Evolutionary conservation across 1,284 basidiomycete genomes (phyloP).

Genomic region (Trametes polyzona): DNA sequence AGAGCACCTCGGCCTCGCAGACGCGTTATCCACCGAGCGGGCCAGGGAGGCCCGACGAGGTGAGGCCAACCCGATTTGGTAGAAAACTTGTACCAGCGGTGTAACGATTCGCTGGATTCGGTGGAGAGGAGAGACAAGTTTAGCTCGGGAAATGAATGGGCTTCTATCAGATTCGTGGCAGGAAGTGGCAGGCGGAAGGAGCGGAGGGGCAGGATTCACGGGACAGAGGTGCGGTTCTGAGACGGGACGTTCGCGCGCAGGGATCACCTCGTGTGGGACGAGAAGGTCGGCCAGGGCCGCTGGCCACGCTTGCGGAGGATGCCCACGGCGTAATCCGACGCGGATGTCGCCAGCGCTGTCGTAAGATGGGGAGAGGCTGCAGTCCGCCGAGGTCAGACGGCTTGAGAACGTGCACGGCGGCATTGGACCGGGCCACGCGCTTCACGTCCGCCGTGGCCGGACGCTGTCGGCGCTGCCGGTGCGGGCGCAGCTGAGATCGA

Average conservation of each 20-base stretch:
- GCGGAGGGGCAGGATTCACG: slow-evolving; percentile 20
- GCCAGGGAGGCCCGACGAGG: too few species aligned
- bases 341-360: slow-evolving; percentile 10
- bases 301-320: too few species aligned
- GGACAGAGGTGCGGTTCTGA: slow-evolving; percentile 8
- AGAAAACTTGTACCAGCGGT: too few species aligned
- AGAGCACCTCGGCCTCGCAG: too few species aligned
- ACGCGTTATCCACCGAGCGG: too few species aligned
- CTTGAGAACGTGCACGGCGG: slow-evolving; percentile 21
- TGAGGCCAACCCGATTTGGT: too few species aligned
- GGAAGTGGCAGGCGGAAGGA: slow-evolving; percentile 18
- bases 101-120: slow-evolving; percentile 27
- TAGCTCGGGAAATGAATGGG: slow-evolving; percentile 23
- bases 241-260: slow-evolving; percentile 20
- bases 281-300: slow-evolving; percentile 18
- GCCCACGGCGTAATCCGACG: slow-evolving; percentile 21
- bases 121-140: slow-evolving; percentile 15
- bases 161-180: slow-evolving; percentile 29
- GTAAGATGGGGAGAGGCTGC: slow-evolving; percentile 17
- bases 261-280: slow-evolving; percentile 34
- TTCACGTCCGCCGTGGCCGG: not conserved
- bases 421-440: slow-evolving; percentile 12
- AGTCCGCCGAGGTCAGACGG: slow-evolving; percentile 6
- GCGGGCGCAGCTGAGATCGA: not conserved
- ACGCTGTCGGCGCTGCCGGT: not conserved